A percentile compares a stretch with the other conserved stretches of the same genome.
Conservation (phyloP, 1,139 yeast genomes). For the Candida frijolesensis region DNA sequence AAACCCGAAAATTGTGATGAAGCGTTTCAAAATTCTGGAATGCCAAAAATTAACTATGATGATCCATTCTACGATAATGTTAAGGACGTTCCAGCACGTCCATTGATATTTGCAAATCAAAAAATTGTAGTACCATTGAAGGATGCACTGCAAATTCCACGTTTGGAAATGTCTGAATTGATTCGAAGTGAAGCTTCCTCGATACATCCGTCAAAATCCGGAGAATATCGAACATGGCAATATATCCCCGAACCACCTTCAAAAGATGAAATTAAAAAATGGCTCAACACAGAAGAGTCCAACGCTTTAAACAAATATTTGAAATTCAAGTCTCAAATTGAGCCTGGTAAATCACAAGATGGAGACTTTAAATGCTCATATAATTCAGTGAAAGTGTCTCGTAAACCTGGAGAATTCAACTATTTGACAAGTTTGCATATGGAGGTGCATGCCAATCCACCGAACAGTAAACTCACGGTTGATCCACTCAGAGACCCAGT, state of each 20-base stretch:
- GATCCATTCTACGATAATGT: conserved; percentile 66
- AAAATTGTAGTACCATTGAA: conserved; percentile 47
- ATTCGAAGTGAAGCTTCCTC: not conserved
- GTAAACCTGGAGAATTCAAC: conserved; percentile 49
- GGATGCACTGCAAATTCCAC: conserved; percentile 17
- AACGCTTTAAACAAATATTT: conserved; percentile 17
- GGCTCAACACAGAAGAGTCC: conserved; percentile 23
- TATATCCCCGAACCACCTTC: conserved; percentile 35
- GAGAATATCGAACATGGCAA: conserved; percentile 25
- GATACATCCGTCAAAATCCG: not conserved
- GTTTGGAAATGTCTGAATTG: conserved; percentile 17
- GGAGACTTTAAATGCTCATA: conserved; percentile 37
- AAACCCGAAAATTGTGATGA: conserved; percentile 27
- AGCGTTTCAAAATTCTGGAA: conserved; percentile 45
- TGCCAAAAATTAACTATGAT: conserved; percentile 53
- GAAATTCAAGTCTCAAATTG: conserved; percentile 51
- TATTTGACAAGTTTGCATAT: conserved; percentile 57
- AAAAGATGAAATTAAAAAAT: conserved; percentile 22
- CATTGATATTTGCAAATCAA: conserved; percentile 69
- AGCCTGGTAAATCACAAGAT: conserved; percentile 43
- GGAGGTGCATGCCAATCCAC: conserved; percentile 68
- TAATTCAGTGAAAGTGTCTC: conserved; percentile 30
- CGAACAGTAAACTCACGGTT: conserved; percentile 50
- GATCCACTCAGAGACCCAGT: conserved; percentile 69
- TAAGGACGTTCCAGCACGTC: conserved; percentile 52